Evolutionary conservation across 148 eudicot species (phyloP).

Genomic region (Salicornia ramosissima): DNA sequence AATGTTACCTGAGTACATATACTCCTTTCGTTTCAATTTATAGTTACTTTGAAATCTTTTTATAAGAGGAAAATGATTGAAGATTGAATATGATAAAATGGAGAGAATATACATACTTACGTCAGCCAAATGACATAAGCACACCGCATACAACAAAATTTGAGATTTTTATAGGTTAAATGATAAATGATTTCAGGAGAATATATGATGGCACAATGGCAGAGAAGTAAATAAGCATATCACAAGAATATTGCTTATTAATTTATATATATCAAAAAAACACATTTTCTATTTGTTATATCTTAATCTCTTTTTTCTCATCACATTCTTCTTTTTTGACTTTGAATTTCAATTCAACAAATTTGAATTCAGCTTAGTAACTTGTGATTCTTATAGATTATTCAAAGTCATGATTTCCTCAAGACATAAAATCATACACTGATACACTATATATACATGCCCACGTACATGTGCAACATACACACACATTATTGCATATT

Average conservation of each 20-base stretch:
- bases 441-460: not conserved
- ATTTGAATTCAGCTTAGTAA: not conserved
- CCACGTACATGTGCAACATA: not conserved
- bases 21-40: too few relatives aligned
- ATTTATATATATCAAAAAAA: too few relatives aligned
- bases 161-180: not conserved
- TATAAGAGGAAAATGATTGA: too few relatives aligned
- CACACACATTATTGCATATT: not conserved
- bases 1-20: too few relatives aligned
- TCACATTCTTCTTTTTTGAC: not conserved
- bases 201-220: too few relatives aligned
- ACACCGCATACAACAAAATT: not conserved
- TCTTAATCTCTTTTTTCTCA: too few relatives aligned
- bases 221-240: not conserved
- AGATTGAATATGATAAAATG: too few relatives aligned
- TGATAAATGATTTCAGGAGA: not conserved
- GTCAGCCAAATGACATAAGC: too few relatives aligned
- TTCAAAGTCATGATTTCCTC: not conserved
- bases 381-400: constrained; percentile 17
- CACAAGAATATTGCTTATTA: constrained; percentile 23
- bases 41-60: too few relatives aligned
- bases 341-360: constrained; percentile 29
- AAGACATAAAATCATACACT: too few relatives aligned
- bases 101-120: too few relatives aligned
- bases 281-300: too few relatives aligned